Conservation (phyloP, 2,329 filamentous ascomycete genomes). For the Cladobotryum mycophilum region DNA sequence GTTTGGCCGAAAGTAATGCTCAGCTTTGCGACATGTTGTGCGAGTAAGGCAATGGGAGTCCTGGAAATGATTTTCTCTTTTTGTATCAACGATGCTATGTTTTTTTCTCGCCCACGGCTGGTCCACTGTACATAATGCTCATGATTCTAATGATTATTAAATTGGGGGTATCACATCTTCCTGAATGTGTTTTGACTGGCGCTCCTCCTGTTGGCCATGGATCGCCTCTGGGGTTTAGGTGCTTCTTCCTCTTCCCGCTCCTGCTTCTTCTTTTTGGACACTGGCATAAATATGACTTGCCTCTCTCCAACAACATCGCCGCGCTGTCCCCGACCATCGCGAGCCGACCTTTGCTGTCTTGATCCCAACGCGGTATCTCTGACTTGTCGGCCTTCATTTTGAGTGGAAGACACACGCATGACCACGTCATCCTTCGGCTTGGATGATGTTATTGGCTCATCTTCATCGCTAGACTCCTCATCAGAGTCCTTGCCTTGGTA, state of each 20-base stretch:
- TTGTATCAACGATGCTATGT: slow-evolving; percentile 8
- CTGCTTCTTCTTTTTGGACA: slow-evolving; percentile 46
- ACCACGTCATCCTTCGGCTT: slow-evolving; percentile 36
- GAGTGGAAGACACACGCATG: slow-evolving; percentile 66
- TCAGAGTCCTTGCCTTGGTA: slow-evolving; percentile 37
- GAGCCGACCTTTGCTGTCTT: slow-evolving; percentile 44
- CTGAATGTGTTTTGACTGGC: slow-evolving; percentile 72
- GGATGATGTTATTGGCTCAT: slow-evolving; percentile 16
- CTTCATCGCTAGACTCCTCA: slow-evolving; percentile 38
- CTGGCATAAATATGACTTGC: slow-evolving; percentile 67
- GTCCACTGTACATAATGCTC: slow-evolving; percentile 8
- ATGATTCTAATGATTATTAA: background rate
- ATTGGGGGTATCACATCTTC: slow-evolving; percentile 42
- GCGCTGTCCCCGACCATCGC: slow-evolving; percentile 37
- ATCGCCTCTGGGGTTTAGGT: slow-evolving; percentile 27
- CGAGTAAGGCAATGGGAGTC: background rate
- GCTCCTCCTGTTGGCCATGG: slow-evolving; percentile 51
- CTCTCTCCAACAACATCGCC: slow-evolving; percentile 55
- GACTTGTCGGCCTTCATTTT: slow-evolving; percentile 50
- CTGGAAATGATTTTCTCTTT: background rate
- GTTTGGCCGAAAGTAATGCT: background rate
- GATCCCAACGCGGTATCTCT: slow-evolving; percentile 53
- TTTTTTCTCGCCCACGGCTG: slow-evolving; percentile 10
- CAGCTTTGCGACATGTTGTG: background rate
- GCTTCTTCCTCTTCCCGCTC: slow-evolving; percentile 26